A percentile compares a stretch with the other conserved stretches of the same genome.
These are phyloP conservation scores for Penicillium fuscoglaucum DNA, from an alignment of 2,329 filamentous ascomycete genomes.

Conservation along the genomic window DNA sequence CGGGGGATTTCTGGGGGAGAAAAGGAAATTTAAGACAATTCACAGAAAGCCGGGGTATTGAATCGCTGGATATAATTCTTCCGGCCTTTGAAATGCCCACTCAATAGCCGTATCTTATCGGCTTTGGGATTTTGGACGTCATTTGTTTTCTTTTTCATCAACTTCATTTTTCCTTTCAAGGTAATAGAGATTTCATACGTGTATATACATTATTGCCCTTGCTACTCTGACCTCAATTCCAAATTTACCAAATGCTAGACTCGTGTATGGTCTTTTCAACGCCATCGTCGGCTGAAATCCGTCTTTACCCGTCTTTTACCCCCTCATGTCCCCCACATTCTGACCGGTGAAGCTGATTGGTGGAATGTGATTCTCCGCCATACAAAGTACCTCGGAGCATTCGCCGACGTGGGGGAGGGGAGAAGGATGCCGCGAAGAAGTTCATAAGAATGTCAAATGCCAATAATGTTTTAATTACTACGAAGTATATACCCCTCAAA, in stretches of 20 bases:
- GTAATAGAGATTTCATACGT: no score
- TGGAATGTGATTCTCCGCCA: conserved; percentile 24
- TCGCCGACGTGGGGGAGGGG: conserved; percentile 26
- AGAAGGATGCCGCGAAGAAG: not conserved
- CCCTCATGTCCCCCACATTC: conserved; percentile 23
- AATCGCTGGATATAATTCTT: conserved; percentile 27
- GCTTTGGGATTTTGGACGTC: not conserved
- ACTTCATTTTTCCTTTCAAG: conserved; percentile 8
- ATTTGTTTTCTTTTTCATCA: not conserved
- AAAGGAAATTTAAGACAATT: conserved; percentile 11
- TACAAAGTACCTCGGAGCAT: conserved; percentile 21
- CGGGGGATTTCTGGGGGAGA: not conserved
- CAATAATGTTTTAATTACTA: conserved; percentile 1
- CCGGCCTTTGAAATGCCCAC: conserved; percentile 25
- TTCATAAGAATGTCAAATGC: conserved; percentile 8
- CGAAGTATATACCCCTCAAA: not conserved
- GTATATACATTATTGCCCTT: not conserved
- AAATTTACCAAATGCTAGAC: not conserved
- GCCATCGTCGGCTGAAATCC: not conserved
- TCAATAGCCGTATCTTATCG: conserved; percentile 34
- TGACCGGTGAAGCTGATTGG: conserved; percentile 15
- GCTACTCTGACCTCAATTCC: not conserved
- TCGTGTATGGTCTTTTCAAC: not conserved
- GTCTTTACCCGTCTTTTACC: conserved; percentile 4
- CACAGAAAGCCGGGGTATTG: conserved; percentile 7